Evolutionary conservation across 805 yeast genomes (phyloP).

Genomic region (Candida montana): DNA sequence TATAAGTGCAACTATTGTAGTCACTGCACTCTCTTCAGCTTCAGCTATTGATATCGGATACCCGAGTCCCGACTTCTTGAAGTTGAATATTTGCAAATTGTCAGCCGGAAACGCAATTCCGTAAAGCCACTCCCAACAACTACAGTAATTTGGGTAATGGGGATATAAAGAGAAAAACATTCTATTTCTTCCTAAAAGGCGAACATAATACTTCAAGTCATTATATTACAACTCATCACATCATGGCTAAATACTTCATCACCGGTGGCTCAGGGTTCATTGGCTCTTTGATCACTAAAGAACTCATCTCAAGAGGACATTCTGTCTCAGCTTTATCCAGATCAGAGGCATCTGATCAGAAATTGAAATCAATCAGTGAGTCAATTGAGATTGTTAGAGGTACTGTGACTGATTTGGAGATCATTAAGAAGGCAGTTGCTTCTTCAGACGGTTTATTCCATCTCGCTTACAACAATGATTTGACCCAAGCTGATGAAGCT

Average conservation of each 20-base stretch:
- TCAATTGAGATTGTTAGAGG: conserved; percentile 25
- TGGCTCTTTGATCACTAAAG: conserved; percentile 24
- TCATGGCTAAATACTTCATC: conserved; percentile 29
- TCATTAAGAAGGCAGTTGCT: conserved; percentile 24
- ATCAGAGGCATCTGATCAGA: conserved; percentile 26
- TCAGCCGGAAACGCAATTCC: no score
- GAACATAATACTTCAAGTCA: no score
- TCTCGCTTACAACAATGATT: conserved; percentile 1
- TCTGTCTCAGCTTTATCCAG: conserved; percentile 29
- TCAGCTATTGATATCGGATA: no score
- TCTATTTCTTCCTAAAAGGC: no score
- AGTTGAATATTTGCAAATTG: no score
- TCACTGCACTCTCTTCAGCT: no score
- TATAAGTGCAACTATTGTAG: no score
- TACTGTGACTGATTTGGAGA: conserved; percentile 24
- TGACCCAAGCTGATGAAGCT: not conserved
- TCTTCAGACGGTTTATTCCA: conserved; percentile 27
- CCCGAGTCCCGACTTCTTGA: no score
- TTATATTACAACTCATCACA: no score
- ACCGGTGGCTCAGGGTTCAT: conserved; percentile 34
- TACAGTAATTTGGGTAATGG: no score
- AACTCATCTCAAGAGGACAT: conserved; percentile 23
- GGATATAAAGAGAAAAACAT: no score
- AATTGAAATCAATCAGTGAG: conserved; percentile 23
- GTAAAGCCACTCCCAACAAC: no score